Conservation (phyloP, 2,329 filamentous ascomycete species). For the Pseudogymnoascus sp. region DNA sequence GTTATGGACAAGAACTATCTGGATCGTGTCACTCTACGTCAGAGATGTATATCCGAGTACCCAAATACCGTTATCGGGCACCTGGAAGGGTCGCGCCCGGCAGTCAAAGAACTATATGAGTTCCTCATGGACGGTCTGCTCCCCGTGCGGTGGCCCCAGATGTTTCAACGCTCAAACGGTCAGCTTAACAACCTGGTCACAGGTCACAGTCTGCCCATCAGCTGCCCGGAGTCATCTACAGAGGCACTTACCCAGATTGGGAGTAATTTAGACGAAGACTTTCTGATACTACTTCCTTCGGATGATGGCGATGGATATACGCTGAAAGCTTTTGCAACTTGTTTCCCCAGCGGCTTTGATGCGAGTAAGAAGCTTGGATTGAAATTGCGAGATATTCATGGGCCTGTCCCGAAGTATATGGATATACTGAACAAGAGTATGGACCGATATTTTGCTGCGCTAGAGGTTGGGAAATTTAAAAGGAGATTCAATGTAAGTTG, state of each 20-base stretch:
- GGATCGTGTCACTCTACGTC: constrained; percentile 44
- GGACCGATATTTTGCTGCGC: constrained; percentile 53
- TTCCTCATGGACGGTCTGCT: constrained; percentile 51
- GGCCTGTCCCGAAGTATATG: constrained; percentile 51
- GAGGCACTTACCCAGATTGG: constrained; percentile 43
- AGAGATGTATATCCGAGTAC: constrained; percentile 40
- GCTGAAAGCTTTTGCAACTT: constrained; percentile 50
- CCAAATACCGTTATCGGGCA: constrained; percentile 36
- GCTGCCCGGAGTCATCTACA: constrained; percentile 29
- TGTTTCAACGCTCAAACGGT: constrained; percentile 37
- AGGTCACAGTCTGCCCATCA: constrained; percentile 36
- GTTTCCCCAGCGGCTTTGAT: constrained; percentile 54
- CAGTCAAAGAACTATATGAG: constrained; percentile 50
- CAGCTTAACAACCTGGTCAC: constrained; percentile 41
- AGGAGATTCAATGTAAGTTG: constrained; percentile 43
- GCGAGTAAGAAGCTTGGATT: constrained; percentile 48
- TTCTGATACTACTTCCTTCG: constrained; percentile 50
- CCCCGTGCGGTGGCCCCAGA: constrained; percentile 48
- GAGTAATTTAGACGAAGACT: constrained; percentile 52
- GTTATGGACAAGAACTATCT: constrained; percentile 54
- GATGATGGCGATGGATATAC: constrained; percentile 37
- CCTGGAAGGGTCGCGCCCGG: constrained; percentile 33
- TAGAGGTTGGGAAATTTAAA: constrained; percentile 50
- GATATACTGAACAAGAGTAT: constrained; percentile 52
- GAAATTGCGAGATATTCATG: constrained; percentile 49